Evolutionary conservation across 1,284 basidiomycete species (phyloP).

Genomic region (Pseudomicrostroma phylloplanum): DNA sequence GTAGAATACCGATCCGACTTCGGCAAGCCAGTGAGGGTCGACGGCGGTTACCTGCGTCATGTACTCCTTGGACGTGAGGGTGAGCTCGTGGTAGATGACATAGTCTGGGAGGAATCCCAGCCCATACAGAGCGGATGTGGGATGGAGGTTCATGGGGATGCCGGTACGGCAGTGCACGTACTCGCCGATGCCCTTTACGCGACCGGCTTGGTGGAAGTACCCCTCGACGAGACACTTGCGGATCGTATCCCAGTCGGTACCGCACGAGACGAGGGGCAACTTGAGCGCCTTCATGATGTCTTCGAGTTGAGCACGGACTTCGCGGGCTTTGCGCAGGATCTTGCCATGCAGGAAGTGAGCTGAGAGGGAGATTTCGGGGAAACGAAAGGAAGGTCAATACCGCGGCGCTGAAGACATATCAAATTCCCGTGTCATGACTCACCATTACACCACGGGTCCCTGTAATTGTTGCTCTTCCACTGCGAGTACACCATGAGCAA

Average conservation of each 20-base stretch:
- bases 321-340: slow-evolving; percentile 84
- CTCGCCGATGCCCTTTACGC: slow-evolving; percentile 97
- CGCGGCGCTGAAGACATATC: too few relatives aligned
- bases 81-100: slow-evolving; percentile 84
- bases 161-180: slow-evolving; percentile 97
- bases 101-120: slow-evolving; percentile 94
- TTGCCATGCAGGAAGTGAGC: slow-evolving; percentile 95
- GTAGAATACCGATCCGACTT: slow-evolving; percentile 18
- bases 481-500: slow-evolving; percentile 14
- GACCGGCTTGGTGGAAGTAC: slow-evolving; percentile 97
- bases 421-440: too few relatives aligned
- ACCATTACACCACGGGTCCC: slow-evolving; percentile 80
- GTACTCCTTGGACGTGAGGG: slow-evolving; percentile 29
- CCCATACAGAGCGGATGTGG: slow-evolving; percentile 91
- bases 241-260: slow-evolving; percentile 91
- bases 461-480: slow-evolving; percentile 85
- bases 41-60: slow-evolving; percentile 50
- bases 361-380: too few relatives aligned
- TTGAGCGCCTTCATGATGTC: slow-evolving; percentile 99
- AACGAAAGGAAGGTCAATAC: too few relatives aligned
- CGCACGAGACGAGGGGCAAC: slow-evolving; percentile 79
- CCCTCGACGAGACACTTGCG: slow-evolving; percentile 96
- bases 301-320: slow-evolving; percentile 91
- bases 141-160: slow-evolving; percentile 75
- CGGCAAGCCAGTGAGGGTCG: slow-evolving; percentile 50